A percentile compares a stretch with the other conserved stretches of the same genome.
These are phyloP conservation scores for Fusarium nurragi DNA, from an alignment of 2,329 filamentous ascomycete genomes.

Conservation along the genomic window DNA sequence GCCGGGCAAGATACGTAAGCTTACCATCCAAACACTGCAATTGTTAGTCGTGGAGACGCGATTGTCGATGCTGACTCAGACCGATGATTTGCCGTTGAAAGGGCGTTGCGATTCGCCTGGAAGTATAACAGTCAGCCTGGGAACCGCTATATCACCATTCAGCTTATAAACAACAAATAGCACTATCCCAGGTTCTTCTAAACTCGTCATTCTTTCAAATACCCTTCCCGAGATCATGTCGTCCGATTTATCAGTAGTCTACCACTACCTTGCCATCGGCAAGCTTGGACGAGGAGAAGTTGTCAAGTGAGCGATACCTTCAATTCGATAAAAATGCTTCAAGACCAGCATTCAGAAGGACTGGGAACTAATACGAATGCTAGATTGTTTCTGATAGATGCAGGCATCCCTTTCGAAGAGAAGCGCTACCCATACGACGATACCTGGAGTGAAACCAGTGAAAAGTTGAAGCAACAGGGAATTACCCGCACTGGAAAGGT, in stretches of 20 bases:
- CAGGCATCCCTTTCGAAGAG: conserved; percentile 27
- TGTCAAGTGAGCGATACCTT: conserved; percentile 28
- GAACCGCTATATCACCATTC: neutral
- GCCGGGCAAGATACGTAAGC: neutral
- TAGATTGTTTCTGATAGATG: conserved; percentile 36
- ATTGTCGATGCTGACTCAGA: neutral
- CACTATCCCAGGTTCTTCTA: rapidly evolving
- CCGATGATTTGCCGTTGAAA: conserved; percentile 5
- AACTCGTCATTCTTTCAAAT: neutral
- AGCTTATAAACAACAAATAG: neutral
- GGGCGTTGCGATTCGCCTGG: neutral
- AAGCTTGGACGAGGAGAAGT: conserved; percentile 45
- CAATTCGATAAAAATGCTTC: too few relatives aligned
- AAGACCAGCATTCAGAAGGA: rapidly evolving
- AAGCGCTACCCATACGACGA: conserved; percentile 29
- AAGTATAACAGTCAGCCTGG: neutral
- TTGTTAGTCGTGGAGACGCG: neutral
- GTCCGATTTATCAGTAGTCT: conserved; percentile 15
- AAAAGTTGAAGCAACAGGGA: conserved; percentile 42
- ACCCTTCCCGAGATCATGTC: neutral
- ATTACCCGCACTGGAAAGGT: conserved; percentile 47
- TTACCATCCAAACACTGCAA: neutral
- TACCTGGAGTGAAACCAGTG: conserved; percentile 31
- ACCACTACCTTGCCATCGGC: conserved; percentile 43
- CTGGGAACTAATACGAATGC: neutral